Evolutionary conservation across 352 stramenopile genomes (phyloP).

Genomic region (Globisporangium splendens): DNA sequence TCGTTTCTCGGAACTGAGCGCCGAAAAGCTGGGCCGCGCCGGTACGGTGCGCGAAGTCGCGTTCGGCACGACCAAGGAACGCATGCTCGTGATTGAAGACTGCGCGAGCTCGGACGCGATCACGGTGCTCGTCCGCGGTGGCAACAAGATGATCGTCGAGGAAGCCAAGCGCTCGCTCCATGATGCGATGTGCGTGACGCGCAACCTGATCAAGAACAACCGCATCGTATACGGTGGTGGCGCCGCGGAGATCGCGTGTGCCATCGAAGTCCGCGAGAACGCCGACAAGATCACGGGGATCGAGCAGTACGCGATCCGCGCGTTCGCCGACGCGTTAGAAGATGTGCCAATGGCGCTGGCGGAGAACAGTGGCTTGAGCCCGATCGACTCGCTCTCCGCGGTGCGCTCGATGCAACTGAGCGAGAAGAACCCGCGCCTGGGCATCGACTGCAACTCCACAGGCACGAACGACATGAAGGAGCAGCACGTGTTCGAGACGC

Average conservation of each 20-base stretch:
- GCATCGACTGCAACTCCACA: conserved; percentile 95
- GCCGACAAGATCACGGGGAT: conserved; percentile 84
- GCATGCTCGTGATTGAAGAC: conserved; percentile 99
- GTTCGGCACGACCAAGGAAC: conserved; percentile 97
- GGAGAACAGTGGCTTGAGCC: conserved; percentile 97
- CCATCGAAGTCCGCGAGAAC: conserved; percentile 90
- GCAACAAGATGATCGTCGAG: conserved; percentile 99
- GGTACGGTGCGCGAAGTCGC: conserved; percentile 94
- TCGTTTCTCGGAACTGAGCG: conserved; percentile 95
- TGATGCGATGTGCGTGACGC: conserved; percentile 99
- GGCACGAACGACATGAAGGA: conserved; percentile 97
- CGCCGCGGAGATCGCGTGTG: conserved; percentile 96
- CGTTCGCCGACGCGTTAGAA: conserved; percentile 98
- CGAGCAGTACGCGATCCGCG: conserved; percentile 97
- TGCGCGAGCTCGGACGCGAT: conserved; percentile 97
- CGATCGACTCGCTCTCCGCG: conserved; percentile 97
- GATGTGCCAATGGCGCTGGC: conserved; percentile 99
- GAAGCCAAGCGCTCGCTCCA: conserved; percentile 99
- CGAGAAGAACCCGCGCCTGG: conserved; percentile 95
- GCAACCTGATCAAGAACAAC: conserved; percentile 99
- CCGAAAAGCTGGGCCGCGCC: conserved; percentile 96
- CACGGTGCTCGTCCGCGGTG: conserved; percentile 97
- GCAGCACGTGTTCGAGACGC: conserved; percentile 98
- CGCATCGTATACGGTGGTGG: conserved; percentile 99
- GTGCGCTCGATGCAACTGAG: conserved; percentile 94